Percentiles rank a stretch among this genome's conserved stretches.
These are phyloP conservation scores for Hylodesmum podocarpum DNA, from an alignment of 306 rosid species.

Conservation along the genomic window DNA sequence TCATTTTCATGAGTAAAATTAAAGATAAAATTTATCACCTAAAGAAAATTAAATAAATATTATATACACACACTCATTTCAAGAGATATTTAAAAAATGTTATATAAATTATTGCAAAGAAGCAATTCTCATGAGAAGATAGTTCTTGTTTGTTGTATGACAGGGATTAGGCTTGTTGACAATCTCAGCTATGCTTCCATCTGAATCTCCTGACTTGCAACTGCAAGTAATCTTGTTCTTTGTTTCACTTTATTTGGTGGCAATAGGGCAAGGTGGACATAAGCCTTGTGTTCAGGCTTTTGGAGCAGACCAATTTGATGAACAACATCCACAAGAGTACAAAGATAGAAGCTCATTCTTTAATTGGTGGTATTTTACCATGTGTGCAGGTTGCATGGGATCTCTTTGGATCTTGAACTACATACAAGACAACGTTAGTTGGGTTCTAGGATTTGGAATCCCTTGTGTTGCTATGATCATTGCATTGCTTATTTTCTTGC, in stretches of 20 bases:
- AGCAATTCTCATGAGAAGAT: no score
- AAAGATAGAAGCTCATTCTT: constrained; percentile 77
- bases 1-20: no score
- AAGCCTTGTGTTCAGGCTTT: constrained; percentile 89
- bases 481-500: constrained; percentile 50
- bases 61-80: no score
- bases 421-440: constrained; percentile 52
- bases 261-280: constrained; percentile 72
- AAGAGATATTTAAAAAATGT: no score
- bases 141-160: no score
- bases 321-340: constrained; percentile 48
- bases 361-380: constrained; percentile 80
- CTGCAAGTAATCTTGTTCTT: constrained; percentile 56
- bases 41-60: no score
- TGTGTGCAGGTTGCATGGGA: constrained; percentile 31
- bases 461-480: constrained; percentile 51
- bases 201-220: not conserved
- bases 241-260: constrained; percentile 62
- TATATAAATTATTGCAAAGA: no score
- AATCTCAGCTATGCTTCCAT: constrained; percentile 46
- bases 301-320: constrained; percentile 82
- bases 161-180: constrained; percentile 65
- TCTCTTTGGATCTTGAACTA: constrained; percentile 40
- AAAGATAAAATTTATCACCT: no score
- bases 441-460: constrained; percentile 69